phyloP scores from a whole-genome alignment of 345 rosid genomes.

The Hibiscus trionum region DNA sequence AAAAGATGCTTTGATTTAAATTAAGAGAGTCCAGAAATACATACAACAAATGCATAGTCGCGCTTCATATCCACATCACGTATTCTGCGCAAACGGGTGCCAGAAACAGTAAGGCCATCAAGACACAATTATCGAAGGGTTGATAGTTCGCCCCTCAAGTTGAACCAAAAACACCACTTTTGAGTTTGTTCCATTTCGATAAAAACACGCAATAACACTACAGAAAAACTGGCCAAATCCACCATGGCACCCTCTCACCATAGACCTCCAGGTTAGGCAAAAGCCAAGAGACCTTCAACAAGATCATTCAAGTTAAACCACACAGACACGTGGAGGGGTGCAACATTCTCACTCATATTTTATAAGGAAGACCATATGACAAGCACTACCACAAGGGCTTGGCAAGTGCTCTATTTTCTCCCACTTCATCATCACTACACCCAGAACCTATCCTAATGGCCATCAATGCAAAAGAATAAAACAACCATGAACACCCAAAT shows the following conservation, averaged over 20 bases:
- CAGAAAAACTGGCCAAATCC: constrained; percentile 85
- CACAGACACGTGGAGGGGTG: constrained; percentile 30
- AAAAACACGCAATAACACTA: constrained; percentile 67
- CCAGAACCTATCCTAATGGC: constrained; percentile 4
- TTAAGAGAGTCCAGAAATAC: constrained; percentile 23
- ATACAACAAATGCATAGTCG: constrained; percentile 86
- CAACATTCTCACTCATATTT: constrained; percentile 39
- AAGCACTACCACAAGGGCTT: constrained; percentile 23
- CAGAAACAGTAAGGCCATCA: constrained; percentile 94
- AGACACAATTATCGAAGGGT: constrained; percentile 70
- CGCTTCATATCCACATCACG: constrained; percentile 97
- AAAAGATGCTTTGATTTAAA: background rate
- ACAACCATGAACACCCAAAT: background rate
- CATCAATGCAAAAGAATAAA: background rate
- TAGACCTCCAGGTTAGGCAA: constrained; percentile 77
- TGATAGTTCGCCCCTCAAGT: constrained; percentile 84
- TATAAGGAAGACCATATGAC: constrained; percentile 23
- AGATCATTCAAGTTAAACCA: constrained; percentile 80
- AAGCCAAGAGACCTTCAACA: constrained; percentile 91
- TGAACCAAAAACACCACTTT: constrained; percentile 87
- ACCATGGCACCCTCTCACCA: constrained; percentile 85
- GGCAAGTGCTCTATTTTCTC: constrained; percentile 11
- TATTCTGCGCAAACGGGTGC: constrained; percentile 87
- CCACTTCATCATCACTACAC: constrained; percentile 11
- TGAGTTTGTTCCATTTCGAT: constrained; percentile 78